A percentile compares a stretch with the other conserved stretches of the same genome.
phyloP scores from a whole-genome alignment of 441 rosid genomes.

The Eutrema salsugineum region DNA sequence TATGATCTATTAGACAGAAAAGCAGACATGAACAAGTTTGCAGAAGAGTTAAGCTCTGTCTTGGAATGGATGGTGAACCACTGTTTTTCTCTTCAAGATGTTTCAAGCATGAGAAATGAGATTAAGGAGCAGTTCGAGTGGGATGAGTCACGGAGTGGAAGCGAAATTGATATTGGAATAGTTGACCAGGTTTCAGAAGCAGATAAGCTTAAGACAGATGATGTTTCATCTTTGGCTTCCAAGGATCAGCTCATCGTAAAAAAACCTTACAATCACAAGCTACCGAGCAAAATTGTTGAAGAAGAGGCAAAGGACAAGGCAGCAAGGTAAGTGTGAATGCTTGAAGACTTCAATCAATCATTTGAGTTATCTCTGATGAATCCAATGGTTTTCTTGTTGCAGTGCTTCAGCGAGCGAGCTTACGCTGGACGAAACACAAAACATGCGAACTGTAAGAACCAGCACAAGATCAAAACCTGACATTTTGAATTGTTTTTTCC shows the following conservation, averaged over 20 bases:
- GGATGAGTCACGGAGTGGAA: conserved; percentile 58
- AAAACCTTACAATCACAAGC: conserved; percentile 6
- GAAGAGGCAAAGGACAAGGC: conserved; percentile 35
- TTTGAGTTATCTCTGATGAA: conserved; percentile 3
- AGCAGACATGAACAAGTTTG: conserved; percentile 48
- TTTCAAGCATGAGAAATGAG: conserved; percentile 71
- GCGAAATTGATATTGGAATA: conserved; percentile 46
- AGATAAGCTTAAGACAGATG: conserved; percentile 22
- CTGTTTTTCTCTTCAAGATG: conserved; percentile 72
- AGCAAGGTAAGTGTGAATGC: conserved; percentile 25
- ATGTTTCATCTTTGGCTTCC: conserved; percentile 5
- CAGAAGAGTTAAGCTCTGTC: conserved; percentile 54
- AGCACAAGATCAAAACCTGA: neutral
- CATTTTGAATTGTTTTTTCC: neutral
- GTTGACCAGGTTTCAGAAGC: conserved; percentile 36
- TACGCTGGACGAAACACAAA: conserved; percentile 47
- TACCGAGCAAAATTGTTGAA: conserved; percentile 9
- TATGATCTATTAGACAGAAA: conserved; percentile 53
- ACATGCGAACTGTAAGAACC: conserved; percentile 60
- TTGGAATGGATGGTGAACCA: conserved; percentile 83
- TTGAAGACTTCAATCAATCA: conserved; percentile 25
- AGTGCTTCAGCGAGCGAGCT: conserved; percentile 43
- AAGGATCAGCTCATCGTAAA: conserved; percentile 17
- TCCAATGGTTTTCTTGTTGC: conserved; percentile 30
- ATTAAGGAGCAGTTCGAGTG: conserved; percentile 63